Conservation (phyloP, 2,329 filamentous ascomycete species). For the Chrysoporthe deuterocubensis region DNA sequence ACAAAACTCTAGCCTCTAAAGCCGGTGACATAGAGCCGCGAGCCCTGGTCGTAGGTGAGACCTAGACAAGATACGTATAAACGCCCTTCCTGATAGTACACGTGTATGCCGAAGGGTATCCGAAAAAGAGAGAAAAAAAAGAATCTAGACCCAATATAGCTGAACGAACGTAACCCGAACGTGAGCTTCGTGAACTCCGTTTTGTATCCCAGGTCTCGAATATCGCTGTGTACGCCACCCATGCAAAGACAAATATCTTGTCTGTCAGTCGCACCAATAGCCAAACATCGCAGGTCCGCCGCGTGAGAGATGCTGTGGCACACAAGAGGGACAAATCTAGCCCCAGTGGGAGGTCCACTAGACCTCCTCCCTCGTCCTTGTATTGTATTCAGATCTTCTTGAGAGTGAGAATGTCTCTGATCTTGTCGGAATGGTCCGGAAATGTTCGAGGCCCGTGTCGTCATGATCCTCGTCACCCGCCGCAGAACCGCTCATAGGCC, state of each 20-base stretch:
- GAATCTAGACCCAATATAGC: conserved; percentile 5
- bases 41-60: neutral
- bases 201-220: neutral
- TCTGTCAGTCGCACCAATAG: neutral
- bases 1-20: neutral
- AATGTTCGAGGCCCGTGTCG: conserved; percentile 14
- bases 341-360: conserved; percentile 7
- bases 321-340: neutral
- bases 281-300: neutral
- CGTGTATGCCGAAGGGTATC: neutral
- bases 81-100: conserved; percentile 7
- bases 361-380: conserved; percentile 21
- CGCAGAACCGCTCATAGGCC: conserved; percentile 15
- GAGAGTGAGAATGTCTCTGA: conserved; percentile 27
- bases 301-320: neutral
- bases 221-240: conserved; percentile 23
- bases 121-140: neutral
- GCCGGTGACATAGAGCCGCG: neutral
- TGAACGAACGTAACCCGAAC: conserved; percentile 2
- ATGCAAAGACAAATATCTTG: conserved; percentile 17
- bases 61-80: neutral
- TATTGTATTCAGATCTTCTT: conserved; percentile 22
- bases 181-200: neutral
- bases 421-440: conserved; percentile 20
- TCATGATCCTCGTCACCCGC: conserved; percentile 7